phyloP scores from a whole-genome alignment of 352 stramenopile species.

The Phytophthora pseudosyringae region DNA sequence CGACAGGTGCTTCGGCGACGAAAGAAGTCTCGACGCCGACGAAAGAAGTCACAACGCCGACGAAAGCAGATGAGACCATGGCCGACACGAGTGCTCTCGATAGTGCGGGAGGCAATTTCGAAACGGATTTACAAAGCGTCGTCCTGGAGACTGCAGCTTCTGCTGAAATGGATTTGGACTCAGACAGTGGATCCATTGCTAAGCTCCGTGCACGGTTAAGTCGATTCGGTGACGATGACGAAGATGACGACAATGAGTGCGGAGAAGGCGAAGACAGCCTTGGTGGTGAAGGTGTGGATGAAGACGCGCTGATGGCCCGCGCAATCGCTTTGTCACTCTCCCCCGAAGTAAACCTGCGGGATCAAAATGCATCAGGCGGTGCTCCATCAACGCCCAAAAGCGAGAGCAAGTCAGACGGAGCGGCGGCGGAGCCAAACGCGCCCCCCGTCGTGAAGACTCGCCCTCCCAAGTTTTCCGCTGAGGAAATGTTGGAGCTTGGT shows the following conservation, averaged over 20 bases:
- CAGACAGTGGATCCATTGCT: constrained; percentile 64
- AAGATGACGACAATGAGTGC: constrained; percentile 59
- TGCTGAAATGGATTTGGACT: constrained; percentile 74
- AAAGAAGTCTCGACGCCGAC: constrained; percentile 45
- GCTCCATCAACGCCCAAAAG: constrained; percentile 21
- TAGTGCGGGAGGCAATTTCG: constrained; percentile 32
- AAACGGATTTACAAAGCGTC: constrained; percentile 41
- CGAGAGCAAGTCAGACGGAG: constrained; percentile 20
- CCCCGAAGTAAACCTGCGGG: constrained; percentile 75
- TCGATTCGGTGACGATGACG: constrained; percentile 70
- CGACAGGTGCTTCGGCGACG: constrained; percentile 5
- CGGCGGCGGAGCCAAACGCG: constrained; percentile 11
- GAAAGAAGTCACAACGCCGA: constrained; percentile 41
- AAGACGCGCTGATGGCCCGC: constrained; percentile 90
- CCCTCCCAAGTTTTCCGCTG: constrained; percentile 64
- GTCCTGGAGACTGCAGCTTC: constrained; percentile 36
- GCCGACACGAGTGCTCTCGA: constrained; percentile 28
- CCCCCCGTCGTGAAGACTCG: constrained; percentile 42
- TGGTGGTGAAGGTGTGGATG: constrained; percentile 78
- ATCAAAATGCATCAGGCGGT: constrained; percentile 45
- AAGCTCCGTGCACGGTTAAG: constrained; percentile 70
- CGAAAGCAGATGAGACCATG: constrained; percentile 40
- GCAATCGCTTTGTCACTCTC: constrained; percentile 90
- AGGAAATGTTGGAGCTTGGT: constrained; percentile 71
- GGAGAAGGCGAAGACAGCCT: constrained; percentile 53